Base-by-base conservation (phyloP, 768 basidiomycete genomes). In the Lentinus brumalis region DNA sequence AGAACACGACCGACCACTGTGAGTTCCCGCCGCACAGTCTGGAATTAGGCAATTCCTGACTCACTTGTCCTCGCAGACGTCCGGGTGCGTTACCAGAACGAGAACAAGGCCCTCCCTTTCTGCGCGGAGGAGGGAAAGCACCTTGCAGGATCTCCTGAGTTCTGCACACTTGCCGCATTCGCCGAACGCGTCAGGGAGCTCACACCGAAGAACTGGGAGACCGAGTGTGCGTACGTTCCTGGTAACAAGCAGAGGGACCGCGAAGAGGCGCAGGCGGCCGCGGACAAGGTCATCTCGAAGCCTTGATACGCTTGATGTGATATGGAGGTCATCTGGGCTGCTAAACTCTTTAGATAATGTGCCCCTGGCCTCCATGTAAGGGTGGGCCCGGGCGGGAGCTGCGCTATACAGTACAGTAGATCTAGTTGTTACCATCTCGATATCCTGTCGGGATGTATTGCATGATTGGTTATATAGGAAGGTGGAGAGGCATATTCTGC, bases 61-160 rank as follows among this genome's bases (percentile, higher is more conserved):
- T 26, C 21, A 26, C n/a, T 30, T 26, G 4, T 6, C 10, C 29
- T 39, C 32, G 29, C 61, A 73, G 72, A 71, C 50, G 77, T 92
- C 49, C 84, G 91, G n/a, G 84, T 90, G 81, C 82, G 90, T 29
- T 89, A 91, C 68, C 86, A 90, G 73, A 89, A 89, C 75, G 78
- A 79, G 59, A 82, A 82, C 66, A 73, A 91, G 75, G 52, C 75
- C 2, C 75, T 92, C 5, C 90, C 91, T 0, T 59, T 85, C 14
- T 92, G 91, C 64, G 83, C 86, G 1, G 81, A 80, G 6, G 76
- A 81, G 49, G 88, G 87, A 5, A 82, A 89, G 56, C 91, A 92
- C 67, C 74, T 90, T 7, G 76, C 82, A 3, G 89, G 88, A 2
- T 79, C 78, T 11, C 91, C 90, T 0, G 89, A 91, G 69, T 86